Evolutionary conservation across 352 stramenopile species (phyloP), one percentile per base, ranked within the genome.

Genomic region (Phytophthora ramorum): DNA sequence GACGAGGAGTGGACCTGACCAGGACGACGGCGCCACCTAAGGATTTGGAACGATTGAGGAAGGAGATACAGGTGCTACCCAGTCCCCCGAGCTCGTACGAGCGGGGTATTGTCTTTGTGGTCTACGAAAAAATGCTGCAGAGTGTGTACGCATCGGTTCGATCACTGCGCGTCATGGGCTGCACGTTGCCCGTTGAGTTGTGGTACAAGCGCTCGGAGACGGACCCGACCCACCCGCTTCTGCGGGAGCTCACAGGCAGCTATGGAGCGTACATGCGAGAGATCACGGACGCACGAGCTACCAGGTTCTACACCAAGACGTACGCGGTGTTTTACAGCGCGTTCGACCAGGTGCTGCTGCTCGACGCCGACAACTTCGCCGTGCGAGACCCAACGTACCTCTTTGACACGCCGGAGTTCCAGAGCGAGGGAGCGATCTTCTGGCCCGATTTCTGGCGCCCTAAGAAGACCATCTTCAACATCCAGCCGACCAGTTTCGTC

Each of bases 391-490:
- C 87, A 16, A 89, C 69, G 12, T 90, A 81, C 41, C 69, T 93
- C 3, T 93, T 95, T 26, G 73, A 80, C 3, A 76, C 71, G 8
- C 20, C 40, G 1, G 65, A 88, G 55, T 95, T 90, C 43, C 43
- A 41, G 10, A 19, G 47, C 32, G 79, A 62, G 0, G 86, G 86
- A 0, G 84, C 86, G 6, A 63, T 95, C 8, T 95, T 95, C 67
- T 95, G 86, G 86, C 86, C 86, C 4, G 86, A 95, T 44, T 95
- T 87, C 58, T 95, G 86, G 86, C 71, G 72, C 7, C 63, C 80
- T 0, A 71, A 73, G 35, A 79, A 88, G 32, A 92, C 85, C 8
- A 90, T 93, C 19, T 95, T 95, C 63, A 89, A 92, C 58, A 81
- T 95, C 41, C 81, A 92, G 37, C 56, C 56, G 14, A 72, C 63